Base-by-base conservation (phyloP, 2,329 filamentous ascomycete genomes). In the Drechslerella dactyloides region DNA sequence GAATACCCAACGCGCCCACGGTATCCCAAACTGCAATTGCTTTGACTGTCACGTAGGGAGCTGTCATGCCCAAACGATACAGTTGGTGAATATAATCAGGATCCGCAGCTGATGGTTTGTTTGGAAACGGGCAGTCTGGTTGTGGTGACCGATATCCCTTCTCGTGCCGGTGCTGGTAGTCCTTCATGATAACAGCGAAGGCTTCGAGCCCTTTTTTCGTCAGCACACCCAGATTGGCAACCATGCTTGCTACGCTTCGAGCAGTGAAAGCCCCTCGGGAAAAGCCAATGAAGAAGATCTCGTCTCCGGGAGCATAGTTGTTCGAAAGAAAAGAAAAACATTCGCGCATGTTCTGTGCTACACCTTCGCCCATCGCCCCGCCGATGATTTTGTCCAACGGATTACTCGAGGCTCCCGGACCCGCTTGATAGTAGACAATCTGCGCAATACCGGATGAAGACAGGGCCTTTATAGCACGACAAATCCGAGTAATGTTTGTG, bases 241-340 rank as follows among this genome's bases (percentile, higher is more conserved):
- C 81, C 80, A 86, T 83, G 42, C 84, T 83, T 1, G 83, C 83
- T 2, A 86, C 81, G 2, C 83, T 85, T n/a, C 84, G 81, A 1
- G 82, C 84, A 0, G 84, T 87, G 74, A 86, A 87, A 2, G 85
- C 85, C 2, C 85, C 85, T 13, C 85, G 81, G 0, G 84, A 86
- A 79, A 85, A 87, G 1, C 85, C 85, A 27, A 86, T 77, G 27
- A 86, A 63, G 52, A 85, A 78, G 53, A 86, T 85, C 73, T 86
- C 82, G 72, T 87, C 85, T 1, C 84, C 84, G 59, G 83, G 82
- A 60, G 82, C 81, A 75, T 87, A 87, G 78, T 88, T 88, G 75
- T 84, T 83, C 61, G 85, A 86, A 1, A 88, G 79, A 75, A 87
- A 88, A 2, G 83, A 81, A 76, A 89, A 89, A 1, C 85, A 84